phyloP scores from a whole-genome alignment of 805 yeast genomes.

The Yamadazyma tumulicola region DNA sequence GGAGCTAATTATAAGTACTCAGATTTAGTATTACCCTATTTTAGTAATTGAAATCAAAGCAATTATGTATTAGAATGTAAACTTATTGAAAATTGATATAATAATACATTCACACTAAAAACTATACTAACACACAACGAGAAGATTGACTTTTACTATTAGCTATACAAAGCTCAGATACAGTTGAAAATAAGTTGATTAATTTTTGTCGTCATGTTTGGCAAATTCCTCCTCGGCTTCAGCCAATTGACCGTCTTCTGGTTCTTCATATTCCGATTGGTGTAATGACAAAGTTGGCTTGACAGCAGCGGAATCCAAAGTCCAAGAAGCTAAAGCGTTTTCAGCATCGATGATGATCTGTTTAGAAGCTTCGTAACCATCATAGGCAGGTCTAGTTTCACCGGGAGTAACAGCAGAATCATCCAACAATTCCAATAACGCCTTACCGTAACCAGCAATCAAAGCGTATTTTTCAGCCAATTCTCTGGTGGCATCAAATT shows the following conservation, averaged over 20 bases:
- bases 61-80: too few relatives aligned
- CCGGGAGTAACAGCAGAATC: slow-evolving; percentile 88
- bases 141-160: too few relatives aligned
- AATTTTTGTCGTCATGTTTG: slow-evolving; percentile 32
- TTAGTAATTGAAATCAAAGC: too few relatives aligned
- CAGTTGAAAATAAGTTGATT: not conserved
- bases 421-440: slow-evolving; percentile 75
- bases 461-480: slow-evolving; percentile 81
- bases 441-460: slow-evolving; percentile 89
- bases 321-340: slow-evolving; percentile 79
- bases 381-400: slow-evolving; percentile 87
- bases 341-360: slow-evolving; percentile 85
- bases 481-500: slow-evolving; percentile 82
- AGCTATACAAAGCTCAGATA: too few relatives aligned
- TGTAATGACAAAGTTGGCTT: slow-evolving; percentile 72
- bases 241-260: slow-evolving; percentile 40
- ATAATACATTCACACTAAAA: slow-evolving; percentile 4
- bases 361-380: slow-evolving; percentile 84
- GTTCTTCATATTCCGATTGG: slow-evolving; percentile 24
- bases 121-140: too few relatives aligned
- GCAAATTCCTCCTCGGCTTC: slow-evolving; percentile 50
- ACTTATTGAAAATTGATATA: too few relatives aligned
- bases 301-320: slow-evolving; percentile 76
- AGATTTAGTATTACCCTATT: too few relatives aligned
- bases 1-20: too few relatives aligned